Conservation (phyloP, 2,329 filamentous ascomycete genomes). For the Plectosphaerella sp. region DNA sequence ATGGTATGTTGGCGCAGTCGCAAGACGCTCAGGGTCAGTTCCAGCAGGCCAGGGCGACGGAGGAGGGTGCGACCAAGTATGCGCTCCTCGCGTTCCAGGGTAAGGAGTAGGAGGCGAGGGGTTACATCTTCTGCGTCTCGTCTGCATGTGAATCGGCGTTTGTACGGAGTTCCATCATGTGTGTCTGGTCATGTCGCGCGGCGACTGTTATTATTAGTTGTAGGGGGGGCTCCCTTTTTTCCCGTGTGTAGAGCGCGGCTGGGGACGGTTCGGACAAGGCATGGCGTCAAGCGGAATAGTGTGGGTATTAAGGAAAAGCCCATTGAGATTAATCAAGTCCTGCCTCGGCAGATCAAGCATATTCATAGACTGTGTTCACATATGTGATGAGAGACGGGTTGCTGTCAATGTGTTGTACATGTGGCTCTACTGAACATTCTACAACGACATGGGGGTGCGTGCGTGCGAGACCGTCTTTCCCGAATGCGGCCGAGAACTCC, state of each 20-base stretch:
- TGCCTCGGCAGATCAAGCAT: too few relatives aligned
- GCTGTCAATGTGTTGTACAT: too few relatives aligned
- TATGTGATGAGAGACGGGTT: too few relatives aligned
- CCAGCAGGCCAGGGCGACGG: conserved; percentile 33
- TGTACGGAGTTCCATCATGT: conserved; percentile 1
- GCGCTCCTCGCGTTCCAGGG: conserved; percentile 36
- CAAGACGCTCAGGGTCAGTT: conserved; percentile 67
- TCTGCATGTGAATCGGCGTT: conserved; percentile 10
- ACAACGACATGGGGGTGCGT: too few relatives aligned
- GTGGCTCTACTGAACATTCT: too few relatives aligned
- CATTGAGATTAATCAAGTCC: too few relatives aligned
- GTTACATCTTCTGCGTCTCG: background rate
- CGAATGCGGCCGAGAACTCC: background rate
- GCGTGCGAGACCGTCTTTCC: background rate
- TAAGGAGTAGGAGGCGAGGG: conserved; percentile 10
- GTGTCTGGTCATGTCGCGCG: background rate
- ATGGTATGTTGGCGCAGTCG: conserved; percentile 72
- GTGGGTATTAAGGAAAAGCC: too few relatives aligned
- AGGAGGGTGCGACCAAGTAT: conserved; percentile 35
- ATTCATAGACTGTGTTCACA: too few relatives aligned
- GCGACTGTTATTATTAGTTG: background rate
- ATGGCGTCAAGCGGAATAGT: too few relatives aligned
- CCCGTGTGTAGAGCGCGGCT: too few relatives aligned
- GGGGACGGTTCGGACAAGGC: too few relatives aligned
- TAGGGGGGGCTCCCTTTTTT: too few relatives aligned